Percentiles rank a stretch among this genome's conserved stretches.
phyloP scores from a whole-genome alignment of 306 rosid genomes.

The Styphnolobium japonicum region DNA sequence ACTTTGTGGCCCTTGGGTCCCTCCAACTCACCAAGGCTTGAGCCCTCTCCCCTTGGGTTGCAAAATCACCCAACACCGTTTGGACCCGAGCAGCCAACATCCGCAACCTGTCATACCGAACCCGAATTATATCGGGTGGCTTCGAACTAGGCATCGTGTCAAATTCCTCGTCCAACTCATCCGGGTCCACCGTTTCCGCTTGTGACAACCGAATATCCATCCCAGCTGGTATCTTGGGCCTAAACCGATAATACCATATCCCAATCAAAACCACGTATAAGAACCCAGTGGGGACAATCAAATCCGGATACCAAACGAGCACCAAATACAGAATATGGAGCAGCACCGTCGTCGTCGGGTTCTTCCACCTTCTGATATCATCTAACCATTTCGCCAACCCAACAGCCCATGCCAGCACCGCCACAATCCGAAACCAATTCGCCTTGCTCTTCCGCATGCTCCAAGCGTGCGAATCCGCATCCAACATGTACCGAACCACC shows the following conservation, averaged over 20 bases:
- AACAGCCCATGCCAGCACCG: constrained; percentile 79
- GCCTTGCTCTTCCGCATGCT: constrained; percentile 94
- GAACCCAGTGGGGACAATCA: constrained; percentile 83
- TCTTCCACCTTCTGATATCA: constrained; percentile 76
- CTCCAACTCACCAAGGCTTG: constrained; percentile 93
- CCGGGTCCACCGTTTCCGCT: constrained; percentile 75
- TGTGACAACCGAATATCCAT: constrained; percentile 84
- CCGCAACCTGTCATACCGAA: constrained; percentile 77
- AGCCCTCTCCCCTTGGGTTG: constrained; percentile 87
- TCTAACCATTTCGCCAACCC: constrained; percentile 92
- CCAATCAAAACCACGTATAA: constrained; percentile 81
- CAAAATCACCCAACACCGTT: constrained; percentile 92
- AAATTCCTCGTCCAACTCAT: constrained; percentile 85
- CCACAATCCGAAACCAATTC: constrained; percentile 92
- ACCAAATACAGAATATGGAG: constrained; percentile 76
- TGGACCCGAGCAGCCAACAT: constrained; percentile 85
- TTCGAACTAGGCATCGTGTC: constrained; percentile 89
- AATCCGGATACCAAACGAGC: constrained; percentile 97
- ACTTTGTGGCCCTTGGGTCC: constrained; percentile 85
- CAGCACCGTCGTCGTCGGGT: constrained; percentile 72
- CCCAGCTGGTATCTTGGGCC: constrained; percentile 83
- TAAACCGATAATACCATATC: constrained; percentile 85
- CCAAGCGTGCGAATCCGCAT: constrained; percentile 90
- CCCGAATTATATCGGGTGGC: constrained; percentile 59
- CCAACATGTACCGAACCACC: constrained; percentile 90